Conservation (phyloP, 1,284 basidiomycete species). For the Lignosus rhinocerotis region DNA sequence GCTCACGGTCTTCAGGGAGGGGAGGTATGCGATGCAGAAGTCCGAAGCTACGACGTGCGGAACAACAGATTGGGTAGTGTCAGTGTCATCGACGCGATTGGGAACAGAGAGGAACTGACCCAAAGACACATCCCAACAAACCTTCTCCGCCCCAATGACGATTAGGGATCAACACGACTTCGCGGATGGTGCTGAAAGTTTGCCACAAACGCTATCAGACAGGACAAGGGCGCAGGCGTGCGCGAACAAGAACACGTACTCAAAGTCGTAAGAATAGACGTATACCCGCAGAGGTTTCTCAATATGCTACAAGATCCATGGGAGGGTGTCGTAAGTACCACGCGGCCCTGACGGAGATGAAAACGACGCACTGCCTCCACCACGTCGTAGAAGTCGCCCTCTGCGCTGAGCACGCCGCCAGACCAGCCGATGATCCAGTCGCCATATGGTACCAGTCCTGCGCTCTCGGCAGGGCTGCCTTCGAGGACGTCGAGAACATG, state of each 20-base stretch:
- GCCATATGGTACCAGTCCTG: slow-evolving; percentile 84
- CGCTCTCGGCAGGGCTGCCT: slow-evolving; percentile 92
- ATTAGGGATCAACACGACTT: slow-evolving; percentile 92
- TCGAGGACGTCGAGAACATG: slow-evolving; percentile 97
- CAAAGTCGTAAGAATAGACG: slow-evolving; percentile 97
- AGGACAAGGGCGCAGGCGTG: slow-evolving; percentile 20
- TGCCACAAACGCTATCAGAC: slow-evolving; percentile 12
- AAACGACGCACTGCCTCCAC: slow-evolving; percentile 78
- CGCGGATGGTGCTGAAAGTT: slow-evolving; percentile 73
- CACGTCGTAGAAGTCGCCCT: slow-evolving; percentile 96
- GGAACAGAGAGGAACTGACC: slow-evolving; percentile 50
- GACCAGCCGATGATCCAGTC: slow-evolving; percentile 95
- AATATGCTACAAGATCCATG: slow-evolving; percentile 61
- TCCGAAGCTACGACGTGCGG: slow-evolving; percentile 55
- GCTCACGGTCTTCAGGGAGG: slow-evolving; percentile 52
- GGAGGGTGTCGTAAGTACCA: slow-evolving; percentile 5
- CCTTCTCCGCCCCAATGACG: slow-evolving; percentile 96
- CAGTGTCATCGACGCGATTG: slow-evolving; percentile 1
- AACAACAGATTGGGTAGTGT: not conserved
- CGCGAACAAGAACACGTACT: slow-evolving; percentile 58
- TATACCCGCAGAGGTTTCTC: slow-evolving; percentile 93
- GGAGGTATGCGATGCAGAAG: slow-evolving; percentile 89
- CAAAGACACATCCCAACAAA: slow-evolving; percentile 90
- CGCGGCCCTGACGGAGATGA: slow-evolving; percentile 10
- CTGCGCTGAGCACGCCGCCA: slow-evolving; percentile 88